A percentile compares a stretch with the other conserved stretches of the same genome.
Conservation (phyloP, 164 flowering plant genomes). For the Paratinospora sagittata region DNA sequence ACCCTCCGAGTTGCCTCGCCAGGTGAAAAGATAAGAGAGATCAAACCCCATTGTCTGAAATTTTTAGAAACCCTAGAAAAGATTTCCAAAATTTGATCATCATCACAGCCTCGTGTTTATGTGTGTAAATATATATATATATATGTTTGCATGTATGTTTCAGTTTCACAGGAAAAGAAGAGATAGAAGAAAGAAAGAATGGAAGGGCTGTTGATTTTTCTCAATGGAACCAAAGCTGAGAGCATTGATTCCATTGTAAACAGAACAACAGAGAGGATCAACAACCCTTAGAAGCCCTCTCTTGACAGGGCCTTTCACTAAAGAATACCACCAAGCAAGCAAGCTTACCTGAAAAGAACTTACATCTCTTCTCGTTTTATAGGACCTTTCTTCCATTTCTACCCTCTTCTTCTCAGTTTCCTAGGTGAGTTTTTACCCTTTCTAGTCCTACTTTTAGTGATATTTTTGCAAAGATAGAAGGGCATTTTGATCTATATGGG, state of each 20-base stretch:
- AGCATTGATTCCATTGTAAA: neutral
- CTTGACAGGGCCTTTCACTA: neutral
- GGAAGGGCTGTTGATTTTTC: neutral
- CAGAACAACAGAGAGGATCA: neutral
- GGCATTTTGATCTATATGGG: neutral
- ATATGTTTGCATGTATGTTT: too few species aligned
- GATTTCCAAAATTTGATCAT: neutral
- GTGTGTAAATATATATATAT: too few species aligned
- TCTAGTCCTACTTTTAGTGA: neutral
- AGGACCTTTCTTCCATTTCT: neutral
- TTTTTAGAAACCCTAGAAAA: neutral
- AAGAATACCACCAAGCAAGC: neutral
- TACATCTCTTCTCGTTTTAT: neutral
- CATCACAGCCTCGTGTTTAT: slow-evolving; percentile 11
- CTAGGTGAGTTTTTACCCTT: neutral
- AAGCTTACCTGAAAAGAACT: neutral
- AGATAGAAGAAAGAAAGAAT: neutral
- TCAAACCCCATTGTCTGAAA: neutral
- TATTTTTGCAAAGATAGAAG: neutral
- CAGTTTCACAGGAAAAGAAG: neutral
- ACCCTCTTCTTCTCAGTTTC: neutral
- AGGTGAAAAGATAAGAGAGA: neutral
- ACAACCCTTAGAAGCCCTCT: slow-evolving; percentile 3
- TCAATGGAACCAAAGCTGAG: neutral
- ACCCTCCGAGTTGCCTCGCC: slow-evolving; percentile 11